Evolutionary conservation across 75 land plant genomes (phyloP).

Genomic region (Azolla pinnata): DNA sequence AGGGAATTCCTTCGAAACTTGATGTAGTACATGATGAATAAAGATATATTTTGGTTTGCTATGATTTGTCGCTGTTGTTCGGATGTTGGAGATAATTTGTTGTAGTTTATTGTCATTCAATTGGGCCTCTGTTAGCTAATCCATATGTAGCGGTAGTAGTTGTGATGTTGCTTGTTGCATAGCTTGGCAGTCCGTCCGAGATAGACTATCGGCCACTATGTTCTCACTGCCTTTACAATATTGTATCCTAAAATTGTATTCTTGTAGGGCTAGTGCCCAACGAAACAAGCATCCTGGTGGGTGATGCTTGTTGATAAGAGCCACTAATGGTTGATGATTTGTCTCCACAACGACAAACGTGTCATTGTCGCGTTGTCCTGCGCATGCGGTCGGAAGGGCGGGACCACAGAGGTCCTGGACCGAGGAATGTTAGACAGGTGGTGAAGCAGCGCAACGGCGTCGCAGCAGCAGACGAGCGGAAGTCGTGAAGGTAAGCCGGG

Average conservation of each 20-base stretch:
- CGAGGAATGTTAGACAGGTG: too few relatives aligned
- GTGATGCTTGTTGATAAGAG: background rate
- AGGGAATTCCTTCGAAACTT: background rate
- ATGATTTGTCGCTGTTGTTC: background rate
- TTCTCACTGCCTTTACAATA: background rate
- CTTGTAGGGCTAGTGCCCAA: slow-evolving; percentile 2
- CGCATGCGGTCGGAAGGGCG: too few relatives aligned
- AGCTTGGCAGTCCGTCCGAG: background rate
- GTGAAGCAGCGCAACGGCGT: too few relatives aligned
- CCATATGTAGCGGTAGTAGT: background rate
- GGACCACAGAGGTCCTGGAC: too few relatives aligned
- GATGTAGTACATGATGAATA: background rate
- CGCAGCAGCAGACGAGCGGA: too few relatives aligned
- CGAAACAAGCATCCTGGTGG: background rate
- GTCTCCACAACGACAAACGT: too few relatives aligned
- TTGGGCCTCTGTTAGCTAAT: background rate
- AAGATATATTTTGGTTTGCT: too few relatives aligned
- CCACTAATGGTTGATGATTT: slow-evolving; percentile 2
- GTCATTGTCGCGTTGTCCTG: too few relatives aligned
- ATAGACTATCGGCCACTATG: background rate
- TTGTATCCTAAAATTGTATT: background rate
- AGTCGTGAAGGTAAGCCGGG: too few relatives aligned
- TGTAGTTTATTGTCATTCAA: background rate
- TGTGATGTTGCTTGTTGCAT: background rate
- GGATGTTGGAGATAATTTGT: background rate